Evolutionary conservation across 768 basidiomycete genomes (phyloP), one percentile per base, ranked within the genome.

Genomic region (Leccinum variicolor): DNA sequence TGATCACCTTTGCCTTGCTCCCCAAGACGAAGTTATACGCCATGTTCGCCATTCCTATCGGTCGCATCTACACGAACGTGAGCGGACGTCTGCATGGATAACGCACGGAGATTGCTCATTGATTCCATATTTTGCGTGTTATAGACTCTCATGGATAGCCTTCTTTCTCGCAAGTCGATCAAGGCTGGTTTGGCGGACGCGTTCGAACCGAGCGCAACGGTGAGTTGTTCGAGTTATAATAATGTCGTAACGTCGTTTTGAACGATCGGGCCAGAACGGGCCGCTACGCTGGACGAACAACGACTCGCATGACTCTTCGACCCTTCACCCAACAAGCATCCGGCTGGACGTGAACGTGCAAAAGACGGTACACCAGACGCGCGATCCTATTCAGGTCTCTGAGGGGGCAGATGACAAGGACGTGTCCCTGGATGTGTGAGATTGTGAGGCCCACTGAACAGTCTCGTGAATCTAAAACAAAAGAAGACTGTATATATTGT

Each of bases 71-170:
- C n/a, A 50, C 49, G 49, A 50, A 50, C 23, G 49, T 50, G 29
- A 28, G 49, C 8, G 39, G 8, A 41, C n/a, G 17, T n/a, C 15
- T 21, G 15, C 13, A 25, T 11, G 13, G 4, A 26, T 15, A 28
- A 28, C 10, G 17, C 15, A 28, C 19, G 9, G 7, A 10, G 4
- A 26, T 9, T 3, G 13, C 26, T n/a, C 15, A 7, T 14, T 41
- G 9, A 53, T 34, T 11, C 3, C 11, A 17, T 17, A 17, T 26
- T 3, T 36, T 15, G 7, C 15, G 52, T 25, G 29, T 4, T 17
- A 5, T 55, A 62, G 62, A 62, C 62, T 6, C 56, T 59, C 11
- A 23, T 59, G 55, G 58, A 59, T n/a, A 57, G 43, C 19, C 60
- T 58, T 8, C 60, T 61, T 19, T 45, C 43, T 6, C 60, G 60